Evolutionary conservation across 805 yeast species (phyloP).

Genomic region (Lachancea nothofagi): DNA sequence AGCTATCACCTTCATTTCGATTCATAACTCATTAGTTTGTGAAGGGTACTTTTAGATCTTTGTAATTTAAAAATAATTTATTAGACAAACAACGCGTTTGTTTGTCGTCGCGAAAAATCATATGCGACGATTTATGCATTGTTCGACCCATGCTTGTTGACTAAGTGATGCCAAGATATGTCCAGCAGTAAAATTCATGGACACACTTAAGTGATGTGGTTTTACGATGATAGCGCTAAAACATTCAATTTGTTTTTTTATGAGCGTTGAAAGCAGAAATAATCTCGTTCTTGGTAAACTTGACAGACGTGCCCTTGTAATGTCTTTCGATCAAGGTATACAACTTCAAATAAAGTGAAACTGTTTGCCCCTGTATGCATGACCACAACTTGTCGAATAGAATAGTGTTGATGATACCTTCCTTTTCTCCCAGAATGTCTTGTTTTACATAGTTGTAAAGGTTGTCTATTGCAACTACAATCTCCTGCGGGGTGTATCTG

Average conservation of each 20-base stretch:
- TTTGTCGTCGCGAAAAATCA: not conserved
- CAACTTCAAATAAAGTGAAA: slow-evolving; percentile 49
- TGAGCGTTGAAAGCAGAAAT: slow-evolving; percentile 45
- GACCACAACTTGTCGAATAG: slow-evolving; percentile 63
- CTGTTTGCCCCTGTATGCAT: slow-evolving; percentile 60
- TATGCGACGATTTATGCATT: too few species aligned
- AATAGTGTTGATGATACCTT: slow-evolving; percentile 32
- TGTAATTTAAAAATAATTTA: not conserved
- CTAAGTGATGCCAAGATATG: not conserved
- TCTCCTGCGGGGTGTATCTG: slow-evolving; percentile 53
- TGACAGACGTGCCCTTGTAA: slow-evolving; percentile 45
- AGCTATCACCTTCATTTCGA: not conserved
- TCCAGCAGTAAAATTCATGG: too few species aligned
- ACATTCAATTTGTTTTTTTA: slow-evolving; percentile 11
- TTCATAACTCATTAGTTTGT: slow-evolving; percentile 14
- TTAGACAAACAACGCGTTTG: not conserved
- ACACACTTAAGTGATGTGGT: too few species aligned
- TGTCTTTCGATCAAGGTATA: slow-evolving; percentile 52
- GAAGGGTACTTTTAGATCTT: not conserved
- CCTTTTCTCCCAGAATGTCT: slow-evolving; percentile 40
- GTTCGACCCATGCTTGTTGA: too few species aligned
- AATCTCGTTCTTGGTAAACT: slow-evolving; percentile 51
- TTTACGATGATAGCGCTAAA: too few species aligned
- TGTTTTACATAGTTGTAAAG: slow-evolving; percentile 51
- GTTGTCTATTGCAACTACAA: slow-evolving; percentile 48